phyloP scores from a whole-genome alignment of 2,329 filamentous ascomycete genomes.

The Diplocarpon rosae region DNA sequence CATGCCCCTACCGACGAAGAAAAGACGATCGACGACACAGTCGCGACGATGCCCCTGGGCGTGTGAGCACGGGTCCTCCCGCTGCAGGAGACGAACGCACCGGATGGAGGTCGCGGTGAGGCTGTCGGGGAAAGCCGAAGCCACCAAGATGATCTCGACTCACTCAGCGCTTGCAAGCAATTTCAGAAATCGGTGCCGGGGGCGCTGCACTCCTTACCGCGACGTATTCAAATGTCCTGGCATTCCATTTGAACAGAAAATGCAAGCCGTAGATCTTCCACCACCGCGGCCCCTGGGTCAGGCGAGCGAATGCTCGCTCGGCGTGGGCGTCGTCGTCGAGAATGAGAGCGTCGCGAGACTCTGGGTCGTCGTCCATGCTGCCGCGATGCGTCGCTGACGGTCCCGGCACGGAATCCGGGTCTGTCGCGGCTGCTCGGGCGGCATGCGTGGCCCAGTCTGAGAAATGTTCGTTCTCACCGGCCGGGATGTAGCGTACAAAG shows the following conservation, averaged over 20 bases:
- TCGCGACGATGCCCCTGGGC: constrained; percentile 22
- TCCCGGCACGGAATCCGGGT: no score
- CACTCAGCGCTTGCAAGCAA: background rate
- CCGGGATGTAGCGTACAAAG: no score
- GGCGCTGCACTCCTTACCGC: constrained; percentile 27
- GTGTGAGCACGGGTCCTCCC: constrained; percentile 9
- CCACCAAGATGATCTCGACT: constrained; percentile 34
- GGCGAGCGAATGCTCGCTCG: background rate
- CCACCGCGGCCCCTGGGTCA: constrained; percentile 10
- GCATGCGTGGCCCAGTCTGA: no score
- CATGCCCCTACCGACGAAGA: constrained; percentile 30
- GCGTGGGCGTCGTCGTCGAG: background rate
- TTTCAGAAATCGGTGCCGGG: no score
- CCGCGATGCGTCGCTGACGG: no score
- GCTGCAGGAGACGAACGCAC: constrained; percentile 16
- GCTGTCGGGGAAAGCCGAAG: constrained; percentile 32
- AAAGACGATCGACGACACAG: constrained; percentile 29
- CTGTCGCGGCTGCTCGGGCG: no score
- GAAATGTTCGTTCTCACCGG: no score
- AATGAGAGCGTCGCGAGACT: background rate
- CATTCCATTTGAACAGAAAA: constrained; percentile 43
- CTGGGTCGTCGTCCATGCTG: background rate
- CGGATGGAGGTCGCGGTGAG: constrained; percentile 29
- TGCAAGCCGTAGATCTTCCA: constrained; percentile 38
- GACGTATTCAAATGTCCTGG: constrained; percentile 44